Percentiles rank a stretch among this genome's conserved stretches.
These are phyloP conservation scores for Paxillus ammoniavirescens DNA, from an alignment of 768 basidiomycete species.

Conservation along the genomic window DNA sequence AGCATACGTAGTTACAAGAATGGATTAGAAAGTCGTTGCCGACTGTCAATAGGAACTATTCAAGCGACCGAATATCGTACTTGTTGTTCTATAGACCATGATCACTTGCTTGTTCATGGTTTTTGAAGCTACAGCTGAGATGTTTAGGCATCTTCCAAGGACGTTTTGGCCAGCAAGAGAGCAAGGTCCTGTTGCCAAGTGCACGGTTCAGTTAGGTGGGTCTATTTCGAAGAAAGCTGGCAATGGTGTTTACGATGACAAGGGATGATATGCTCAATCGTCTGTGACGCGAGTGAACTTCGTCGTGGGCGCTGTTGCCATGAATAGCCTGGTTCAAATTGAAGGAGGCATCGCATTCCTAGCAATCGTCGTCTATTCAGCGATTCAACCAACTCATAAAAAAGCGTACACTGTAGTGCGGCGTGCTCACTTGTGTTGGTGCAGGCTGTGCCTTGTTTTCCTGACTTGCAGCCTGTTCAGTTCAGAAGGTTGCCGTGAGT, in stretches of 20 bases:
- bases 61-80: not conserved
- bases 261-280: slow-evolving; percentile 20
- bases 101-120: too few relatives aligned
- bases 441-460: not conserved
- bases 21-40: too few relatives aligned
- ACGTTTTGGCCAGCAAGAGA: slow-evolving; percentile 7
- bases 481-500: slow-evolving; percentile 1
- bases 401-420: slow-evolving; percentile 1
- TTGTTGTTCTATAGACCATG: not conserved
- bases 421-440: not conserved
- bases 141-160: not conserved
- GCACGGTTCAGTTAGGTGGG: not conserved
- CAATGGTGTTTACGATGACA: slow-evolving; percentile 17
- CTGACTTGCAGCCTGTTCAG: slow-evolving; percentile 9
- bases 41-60: too few relatives aligned
- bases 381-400: not conserved
- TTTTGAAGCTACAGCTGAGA: not conserved
- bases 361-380: not conserved
- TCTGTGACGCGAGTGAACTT: slow-evolving; percentile 4
- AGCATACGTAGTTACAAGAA: too few relatives aligned
- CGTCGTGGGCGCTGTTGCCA: not conserved
- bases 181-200: slow-evolving; percentile 24
- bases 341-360: slow-evolving; percentile 10
- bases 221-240: not conserved
- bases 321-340: slow-evolving; percentile 7